Base-by-base conservation (phyloP, 2,329 filamentous ascomycete species). In the Thermomyces lanuginosus region DNA sequence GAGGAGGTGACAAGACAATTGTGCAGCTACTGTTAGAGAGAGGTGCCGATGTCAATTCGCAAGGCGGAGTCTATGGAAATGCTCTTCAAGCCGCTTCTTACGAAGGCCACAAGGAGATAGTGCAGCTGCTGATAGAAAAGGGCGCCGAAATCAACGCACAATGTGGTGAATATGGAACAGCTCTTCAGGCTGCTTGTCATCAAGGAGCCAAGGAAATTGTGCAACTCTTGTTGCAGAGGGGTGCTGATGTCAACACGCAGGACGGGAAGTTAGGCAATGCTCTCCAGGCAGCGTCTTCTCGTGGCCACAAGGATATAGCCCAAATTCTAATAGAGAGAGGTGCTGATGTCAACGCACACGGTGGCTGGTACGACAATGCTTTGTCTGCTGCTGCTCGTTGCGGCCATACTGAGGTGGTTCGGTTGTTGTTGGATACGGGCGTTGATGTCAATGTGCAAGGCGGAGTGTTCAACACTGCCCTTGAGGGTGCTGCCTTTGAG, bases 71-170 rank as follows among this genome's bases (percentile, higher is more conserved):
- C 14, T 23, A 24, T 9, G 6, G 5, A n/a, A 37, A 34, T 4
- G 34, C 37, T 6, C 26, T 40, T 6, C 36, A 39, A 24, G 37
- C 27, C 2, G 37, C 37, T 4, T 30, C 35, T 15, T 28, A 30
- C 11, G 17, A 27, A 17, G 36, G 37, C 6, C 34, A 33, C 30
- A 27, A 33, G 24, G 27, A 29, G 1, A 26, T 44, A 7, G 39
- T 40, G 8, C 30, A 33, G 16, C 25, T 39, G 10, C 27, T 44
- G 4, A 26, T 43, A 8, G 29, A 27, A 12, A 29, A 35, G 13
- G 38, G 37, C 5, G 41, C 41, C 4, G 21, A 42, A 16, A 34
- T 40, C 5, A 37, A 38, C 31, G 35, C 32, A 10, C 28, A 23
- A n/a, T 24, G 22, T 7, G 15, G 19, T 8, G 10, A 13, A 8